Base-by-base conservation (phyloP, 306 rosid species). In the Hippophae gyantsensis region DNA sequence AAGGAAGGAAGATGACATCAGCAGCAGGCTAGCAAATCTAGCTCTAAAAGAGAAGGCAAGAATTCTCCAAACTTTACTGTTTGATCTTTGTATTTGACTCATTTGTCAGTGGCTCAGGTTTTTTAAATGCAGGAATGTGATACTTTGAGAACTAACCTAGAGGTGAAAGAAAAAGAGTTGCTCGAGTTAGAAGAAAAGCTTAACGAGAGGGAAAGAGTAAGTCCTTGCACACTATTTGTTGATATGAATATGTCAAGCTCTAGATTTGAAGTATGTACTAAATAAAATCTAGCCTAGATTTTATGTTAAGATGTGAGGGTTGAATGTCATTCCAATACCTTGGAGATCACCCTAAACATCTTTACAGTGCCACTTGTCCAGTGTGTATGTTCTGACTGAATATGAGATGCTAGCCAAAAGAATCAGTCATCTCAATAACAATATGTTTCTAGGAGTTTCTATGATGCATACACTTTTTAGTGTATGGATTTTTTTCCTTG, bases 1-100 rank as follows among this genome's bases (percentile, higher is more conserved):
- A 76, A 81, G 57, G 68, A 83, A 85, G 76, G 96, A 92, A 76
- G 95, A 87, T 49, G 95, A 92, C 68, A 67, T 80, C 45, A 75
- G 80, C 59, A 73, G 65, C 71, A 87, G 93, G 82, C 78, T 92
- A 56, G 84, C 81, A 48, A 67, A 71, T 79, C 64, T 87, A 63
- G 69, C 80, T 42, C 44, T 88, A 53, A 87, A 82, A 73, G 99
- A 88, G 74, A 82, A 92, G 89, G 99, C 64, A 58, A 64, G 81
- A 56, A 68, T 65, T 43, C 49, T 45, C 11, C 54, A 26, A 58
- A 25, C 13, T 9, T 64, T 62, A 52, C 48, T 9, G 49, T 53
- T 69, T 48, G 42, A 32, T 49, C 50, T 49, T 54, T 40, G 10
- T 56, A 50, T 43, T 42, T 54, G 11, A 50, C 2, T 73, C 23